Evolutionary conservation across 108 stramenopile genomes (phyloP).

Genomic region (Nitzschia palea): DNA sequence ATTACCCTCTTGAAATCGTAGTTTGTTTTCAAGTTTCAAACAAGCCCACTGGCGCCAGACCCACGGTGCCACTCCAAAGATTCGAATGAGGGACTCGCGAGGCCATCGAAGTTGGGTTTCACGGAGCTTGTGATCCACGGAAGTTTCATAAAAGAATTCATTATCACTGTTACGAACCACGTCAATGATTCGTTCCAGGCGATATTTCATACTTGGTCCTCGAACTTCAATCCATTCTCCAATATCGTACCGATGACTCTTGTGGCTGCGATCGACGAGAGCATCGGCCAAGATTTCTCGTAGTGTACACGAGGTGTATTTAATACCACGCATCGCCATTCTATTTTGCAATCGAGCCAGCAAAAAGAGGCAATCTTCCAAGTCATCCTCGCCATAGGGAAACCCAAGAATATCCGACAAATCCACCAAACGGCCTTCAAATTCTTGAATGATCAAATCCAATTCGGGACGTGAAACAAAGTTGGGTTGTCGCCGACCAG

Average conservation of each 20-base stretch:
- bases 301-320: neutral
- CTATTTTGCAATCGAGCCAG: slow-evolving; percentile 17
- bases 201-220: slow-evolving; percentile 41
- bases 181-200: slow-evolving; percentile 34
- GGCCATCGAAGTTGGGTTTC: slow-evolving; percentile 26
- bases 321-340: slow-evolving; percentile 4
- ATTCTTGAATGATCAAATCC: neutral
- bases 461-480: slow-evolving; percentile 18
- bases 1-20: slow-evolving; percentile 46
- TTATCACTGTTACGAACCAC: slow-evolving; percentile 29
- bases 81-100: slow-evolving; percentile 10
- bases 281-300: slow-evolving; percentile 16
- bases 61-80: slow-evolving; percentile 55
- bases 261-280: slow-evolving; percentile 13
- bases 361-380: slow-evolving; percentile 14
- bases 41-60: slow-evolving; percentile 53
- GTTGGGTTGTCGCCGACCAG: slow-evolving; percentile 9
- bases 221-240: slow-evolving; percentile 51
- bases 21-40: slow-evolving; percentile 39
- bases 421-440: slow-evolving; percentile 8
- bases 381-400: slow-evolving; percentile 24
- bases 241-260: slow-evolving; percentile 29
- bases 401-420: slow-evolving; percentile 12
- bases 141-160: slow-evolving; percentile 21
- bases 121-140: slow-evolving; percentile 20